A percentile compares a stretch with the other conserved stretches of the same genome.
These are phyloP conservation scores for Daldinia sp. DNA, from an alignment of 2,329 filamentous ascomycete species.

Conservation along the genomic window DNA sequence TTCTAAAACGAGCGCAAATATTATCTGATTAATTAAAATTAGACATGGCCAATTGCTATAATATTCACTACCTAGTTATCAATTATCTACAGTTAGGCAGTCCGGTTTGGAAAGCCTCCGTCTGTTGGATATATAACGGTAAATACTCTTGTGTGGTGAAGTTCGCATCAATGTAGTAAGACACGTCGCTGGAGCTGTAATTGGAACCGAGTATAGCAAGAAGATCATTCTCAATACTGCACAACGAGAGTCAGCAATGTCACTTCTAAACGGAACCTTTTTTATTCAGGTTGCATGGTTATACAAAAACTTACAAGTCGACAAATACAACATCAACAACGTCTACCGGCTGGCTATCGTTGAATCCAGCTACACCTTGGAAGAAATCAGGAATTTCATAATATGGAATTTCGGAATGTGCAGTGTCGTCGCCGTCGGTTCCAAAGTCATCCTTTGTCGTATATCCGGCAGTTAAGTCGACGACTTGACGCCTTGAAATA, in stretches of 20 bases:
- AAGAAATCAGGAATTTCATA: conserved; percentile 64
- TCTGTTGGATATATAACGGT: conserved; percentile 55
- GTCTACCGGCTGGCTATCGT: conserved; percentile 57
- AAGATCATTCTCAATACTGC: conserved; percentile 55
- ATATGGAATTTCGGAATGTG: conserved; percentile 61
- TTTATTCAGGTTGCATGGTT: background rate
- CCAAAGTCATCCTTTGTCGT: conserved; percentile 69
- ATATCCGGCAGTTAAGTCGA: conserved; percentile 62
- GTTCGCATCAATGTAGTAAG: conserved; percentile 56
- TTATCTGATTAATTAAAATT: too few relatives aligned
- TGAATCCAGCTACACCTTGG: conserved; percentile 63
- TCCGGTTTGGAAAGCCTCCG: conserved; percentile 53
- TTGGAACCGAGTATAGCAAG: conserved; percentile 53
- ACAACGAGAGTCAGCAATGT: background rate
- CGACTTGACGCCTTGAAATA: conserved; percentile 62
- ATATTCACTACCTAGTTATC: background rate
- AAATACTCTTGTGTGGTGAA: conserved; percentile 58
- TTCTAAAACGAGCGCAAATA: too few relatives aligned
- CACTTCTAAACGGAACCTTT: background rate
- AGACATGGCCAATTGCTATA: background rate
- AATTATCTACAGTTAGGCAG: conserved; percentile 51
- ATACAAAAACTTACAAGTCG: conserved; percentile 58
- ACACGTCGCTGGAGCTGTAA: conserved; percentile 53
- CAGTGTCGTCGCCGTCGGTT: conserved; percentile 67
- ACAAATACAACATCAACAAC: conserved; percentile 66